Conservation (phyloP, 2,329 filamentous ascomycete genomes). For the Ploettnerulaceae sp. region DNA sequence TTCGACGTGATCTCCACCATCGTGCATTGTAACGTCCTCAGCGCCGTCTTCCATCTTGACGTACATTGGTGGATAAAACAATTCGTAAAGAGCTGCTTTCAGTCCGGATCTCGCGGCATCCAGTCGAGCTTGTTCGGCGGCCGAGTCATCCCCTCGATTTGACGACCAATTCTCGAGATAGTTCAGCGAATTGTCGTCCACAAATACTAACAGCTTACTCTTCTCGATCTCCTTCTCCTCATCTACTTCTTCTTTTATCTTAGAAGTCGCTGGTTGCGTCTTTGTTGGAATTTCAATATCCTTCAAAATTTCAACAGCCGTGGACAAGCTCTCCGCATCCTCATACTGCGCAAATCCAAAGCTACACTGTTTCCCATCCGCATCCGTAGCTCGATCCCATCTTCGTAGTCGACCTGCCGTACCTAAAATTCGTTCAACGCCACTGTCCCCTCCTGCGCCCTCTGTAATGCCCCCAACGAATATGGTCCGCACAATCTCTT, state of each 20-base stretch:
- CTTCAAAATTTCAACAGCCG: conserved; percentile 77
- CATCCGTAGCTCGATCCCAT: conserved; percentile 75
- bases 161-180: conserved; percentile 81
- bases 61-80: conserved; percentile 61
- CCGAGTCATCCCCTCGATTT: conserved; percentile 56
- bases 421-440: conserved; percentile 71
- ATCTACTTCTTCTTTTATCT: conserved; percentile 39
- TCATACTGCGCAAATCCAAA: conserved; percentile 98
- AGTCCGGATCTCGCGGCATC: conserved; percentile 66
- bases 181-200: conserved; percentile 77
- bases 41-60: conserved; percentile 51
- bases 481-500: conserved; percentile 87
- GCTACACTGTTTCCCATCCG: conserved; percentile 72
- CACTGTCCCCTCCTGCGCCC: conserved; percentile 69
- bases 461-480: conserved; percentile 85
- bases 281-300: conserved; percentile 78
- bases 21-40: conserved; percentile 66
- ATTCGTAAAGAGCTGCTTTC: conserved; percentile 60
- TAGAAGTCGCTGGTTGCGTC: conserved; percentile 55
- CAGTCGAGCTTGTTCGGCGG: conserved; percentile 60
- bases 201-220: conserved; percentile 63
- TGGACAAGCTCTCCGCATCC: conserved; percentile 79
- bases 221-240: conserved; percentile 52
- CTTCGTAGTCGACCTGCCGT: conserved; percentile 75
- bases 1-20: conserved; percentile 65